These are phyloP conservation scores for Plantago elongata DNA, from an alignment of 257 asterid species.

Conservation along the genomic window DNA sequence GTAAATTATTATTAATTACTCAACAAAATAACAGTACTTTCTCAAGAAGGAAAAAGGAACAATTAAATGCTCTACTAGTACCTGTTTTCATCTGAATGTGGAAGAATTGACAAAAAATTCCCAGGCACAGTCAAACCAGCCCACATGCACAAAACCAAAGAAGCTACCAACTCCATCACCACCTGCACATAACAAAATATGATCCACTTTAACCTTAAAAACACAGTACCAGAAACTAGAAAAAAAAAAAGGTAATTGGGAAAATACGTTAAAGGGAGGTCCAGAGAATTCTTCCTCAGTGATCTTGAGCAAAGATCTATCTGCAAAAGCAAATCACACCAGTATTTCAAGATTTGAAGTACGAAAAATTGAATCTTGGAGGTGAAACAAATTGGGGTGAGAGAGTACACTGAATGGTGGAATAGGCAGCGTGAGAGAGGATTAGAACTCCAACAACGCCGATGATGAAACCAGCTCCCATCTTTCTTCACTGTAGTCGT, in stretches of 20 bases:
- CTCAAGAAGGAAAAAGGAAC: neutral
- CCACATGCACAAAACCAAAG: constrained; percentile 63
- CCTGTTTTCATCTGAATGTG: constrained; percentile 95
- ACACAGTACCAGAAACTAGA: neutral
- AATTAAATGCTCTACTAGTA: constrained; percentile 1
- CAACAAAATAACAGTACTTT: neutral
- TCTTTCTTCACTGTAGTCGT: constrained; percentile 13
- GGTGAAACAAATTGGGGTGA: neutral
- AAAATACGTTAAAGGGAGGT: constrained; percentile 64
- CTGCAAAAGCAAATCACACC: constrained; percentile 42
- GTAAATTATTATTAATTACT: no score
- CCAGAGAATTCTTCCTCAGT: constrained; percentile 85
- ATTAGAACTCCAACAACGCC: constrained; percentile 74
- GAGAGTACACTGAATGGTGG: constrained; percentile 75
- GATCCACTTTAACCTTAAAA: neutral
- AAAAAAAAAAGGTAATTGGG: neutral
- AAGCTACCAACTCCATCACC: constrained; percentile 62
- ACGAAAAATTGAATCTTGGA: no score
- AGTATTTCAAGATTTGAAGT: constrained; percentile 23
- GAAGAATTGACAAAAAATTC: constrained; percentile 73
- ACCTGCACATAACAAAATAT: constrained; percentile 48
- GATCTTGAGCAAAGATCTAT: constrained; percentile 83
- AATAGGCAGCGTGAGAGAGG: constrained; percentile 71
- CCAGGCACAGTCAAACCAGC: constrained; percentile 92
- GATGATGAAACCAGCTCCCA: constrained; percentile 69